These are phyloP conservation scores for Leishmania tarentolae DNA, from an alignment of 208 protist species.

Conservation along the genomic window DNA sequence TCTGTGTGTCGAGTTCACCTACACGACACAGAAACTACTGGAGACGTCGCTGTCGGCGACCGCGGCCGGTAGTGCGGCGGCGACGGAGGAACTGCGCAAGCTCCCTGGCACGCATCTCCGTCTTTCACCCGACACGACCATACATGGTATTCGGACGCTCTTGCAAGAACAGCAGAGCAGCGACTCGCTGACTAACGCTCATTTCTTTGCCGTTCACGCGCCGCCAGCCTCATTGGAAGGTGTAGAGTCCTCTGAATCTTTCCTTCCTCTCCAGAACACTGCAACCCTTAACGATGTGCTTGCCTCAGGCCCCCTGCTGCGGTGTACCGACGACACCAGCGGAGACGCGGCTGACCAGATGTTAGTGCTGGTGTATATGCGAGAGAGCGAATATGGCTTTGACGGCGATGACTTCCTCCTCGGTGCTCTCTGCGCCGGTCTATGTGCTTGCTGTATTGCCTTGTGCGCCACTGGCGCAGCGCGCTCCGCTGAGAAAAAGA, in stretches of 20 bases:
- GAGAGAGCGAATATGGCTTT: conserved; percentile 19
- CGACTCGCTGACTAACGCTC: conserved; percentile 16
- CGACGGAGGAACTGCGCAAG: conserved; percentile 13
- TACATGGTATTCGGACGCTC: conserved; percentile 22
- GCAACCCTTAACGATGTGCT: conserved; percentile 27
- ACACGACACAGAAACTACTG: conserved; percentile 13
- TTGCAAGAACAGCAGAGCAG: not conserved
- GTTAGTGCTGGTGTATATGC: conserved; percentile 22
- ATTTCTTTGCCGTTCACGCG: conserved; percentile 22
- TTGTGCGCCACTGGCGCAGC: conserved; percentile 15
- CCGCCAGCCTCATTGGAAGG: conserved; percentile 4
- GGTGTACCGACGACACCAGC: not conserved
- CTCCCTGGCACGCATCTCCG: conserved; percentile 20
- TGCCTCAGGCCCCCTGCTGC: conserved; percentile 3
- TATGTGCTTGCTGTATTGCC: conserved; percentile 20
- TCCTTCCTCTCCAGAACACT: conserved; percentile 16
- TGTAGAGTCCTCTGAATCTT: not conserved
- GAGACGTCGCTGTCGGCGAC: not conserved
- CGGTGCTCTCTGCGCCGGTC: conserved; percentile 14
- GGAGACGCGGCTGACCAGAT: conserved; percentile 5
- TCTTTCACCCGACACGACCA: conserved; percentile 22
- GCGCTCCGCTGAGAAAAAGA: not conserved
- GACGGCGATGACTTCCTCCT: conserved; percentile 15
- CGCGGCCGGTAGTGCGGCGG: not conserved
- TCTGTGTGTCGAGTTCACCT: conserved; percentile 23